These are phyloP conservation scores for Delonix regia DNA, from an alignment of 306 rosid species.

Conservation along the genomic window DNA sequence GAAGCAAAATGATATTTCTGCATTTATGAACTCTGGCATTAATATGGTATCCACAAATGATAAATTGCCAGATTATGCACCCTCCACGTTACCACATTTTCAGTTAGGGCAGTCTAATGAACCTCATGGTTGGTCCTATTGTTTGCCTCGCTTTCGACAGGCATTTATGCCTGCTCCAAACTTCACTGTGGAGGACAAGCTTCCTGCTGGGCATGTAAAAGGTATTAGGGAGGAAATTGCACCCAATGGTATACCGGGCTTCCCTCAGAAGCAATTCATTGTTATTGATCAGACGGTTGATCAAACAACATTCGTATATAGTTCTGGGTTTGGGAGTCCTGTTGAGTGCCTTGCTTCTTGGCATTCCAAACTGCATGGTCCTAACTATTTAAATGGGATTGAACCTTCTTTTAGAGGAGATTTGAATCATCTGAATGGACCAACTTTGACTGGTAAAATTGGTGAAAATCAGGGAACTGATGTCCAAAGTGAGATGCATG, in stretches of 20 bases:
- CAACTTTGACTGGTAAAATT: constrained; percentile 49
- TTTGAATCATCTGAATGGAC: constrained; percentile 45
- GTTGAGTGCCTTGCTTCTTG: constrained; percentile 56
- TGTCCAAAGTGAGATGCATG: constrained; percentile 85
- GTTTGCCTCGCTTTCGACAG: constrained; percentile 64
- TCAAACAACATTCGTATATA: constrained; percentile 66
- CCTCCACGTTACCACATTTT: constrained; percentile 51
- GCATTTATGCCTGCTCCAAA: constrained; percentile 51
- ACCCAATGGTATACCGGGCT: constrained; percentile 36
- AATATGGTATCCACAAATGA: constrained; percentile 45
- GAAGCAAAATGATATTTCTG: constrained; percentile 53
- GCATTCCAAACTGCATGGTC: constrained; percentile 45
- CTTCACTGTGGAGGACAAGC: constrained; percentile 37
- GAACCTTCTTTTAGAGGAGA: constrained; percentile 41
- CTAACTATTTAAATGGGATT: constrained; percentile 39
- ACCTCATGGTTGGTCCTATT: constrained; percentile 74
- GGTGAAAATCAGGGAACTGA: constrained; percentile 51
- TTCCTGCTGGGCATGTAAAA: constrained; percentile 32
- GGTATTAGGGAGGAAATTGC: constrained; percentile 36
- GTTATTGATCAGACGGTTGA: constrained; percentile 73
- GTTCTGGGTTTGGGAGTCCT: constrained; percentile 63
- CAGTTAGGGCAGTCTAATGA: constrained; percentile 57
- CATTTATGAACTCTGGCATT: constrained; percentile 43
- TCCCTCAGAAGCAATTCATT: constrained; percentile 60
- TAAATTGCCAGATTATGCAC: constrained; percentile 40